phyloP scores from a whole-genome alignment of 768 basidiomycete species.

The Cystofilobasidium macerans region DNA sequence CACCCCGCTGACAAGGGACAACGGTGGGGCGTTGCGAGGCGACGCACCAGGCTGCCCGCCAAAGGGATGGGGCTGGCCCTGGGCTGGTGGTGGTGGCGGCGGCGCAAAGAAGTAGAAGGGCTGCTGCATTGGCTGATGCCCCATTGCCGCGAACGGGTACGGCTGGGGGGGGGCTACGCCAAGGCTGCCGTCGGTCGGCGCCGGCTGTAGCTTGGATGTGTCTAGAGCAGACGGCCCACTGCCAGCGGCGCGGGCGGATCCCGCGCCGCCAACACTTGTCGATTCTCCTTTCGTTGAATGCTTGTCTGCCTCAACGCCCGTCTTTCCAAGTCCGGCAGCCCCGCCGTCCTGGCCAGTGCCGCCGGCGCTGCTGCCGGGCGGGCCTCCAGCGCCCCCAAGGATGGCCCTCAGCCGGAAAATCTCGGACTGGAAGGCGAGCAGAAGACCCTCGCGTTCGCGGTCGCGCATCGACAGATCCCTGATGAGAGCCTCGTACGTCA shows the following conservation, averaged over 20 bases:
- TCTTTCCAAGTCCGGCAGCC: too few species aligned
- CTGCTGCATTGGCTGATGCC: background rate
- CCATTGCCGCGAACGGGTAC: background rate
- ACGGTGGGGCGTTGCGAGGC: background rate
- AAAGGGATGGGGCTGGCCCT: background rate
- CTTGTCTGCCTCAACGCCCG: background rate
- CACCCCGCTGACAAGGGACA: background rate
- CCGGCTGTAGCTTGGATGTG: background rate
- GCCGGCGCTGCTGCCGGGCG: background rate
- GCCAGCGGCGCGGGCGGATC: background rate
- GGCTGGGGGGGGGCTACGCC: background rate
- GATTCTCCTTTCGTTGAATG: background rate
- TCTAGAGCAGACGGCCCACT: background rate
- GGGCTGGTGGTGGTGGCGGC: background rate
- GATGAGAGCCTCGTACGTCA: conserved; percentile 2
- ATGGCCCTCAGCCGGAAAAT: background rate
- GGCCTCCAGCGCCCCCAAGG: background rate
- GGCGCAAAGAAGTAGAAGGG: conserved; percentile 4
- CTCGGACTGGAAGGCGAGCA: background rate
- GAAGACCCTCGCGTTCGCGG: background rate
- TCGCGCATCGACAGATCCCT: background rate
- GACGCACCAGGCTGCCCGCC: background rate
- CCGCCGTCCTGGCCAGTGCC: background rate
- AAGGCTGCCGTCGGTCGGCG: background rate
- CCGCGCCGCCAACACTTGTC: background rate